Base-by-base conservation (phyloP, 192 early-diverging fungal genomes). In the Kickxella alabastrina region DNA sequence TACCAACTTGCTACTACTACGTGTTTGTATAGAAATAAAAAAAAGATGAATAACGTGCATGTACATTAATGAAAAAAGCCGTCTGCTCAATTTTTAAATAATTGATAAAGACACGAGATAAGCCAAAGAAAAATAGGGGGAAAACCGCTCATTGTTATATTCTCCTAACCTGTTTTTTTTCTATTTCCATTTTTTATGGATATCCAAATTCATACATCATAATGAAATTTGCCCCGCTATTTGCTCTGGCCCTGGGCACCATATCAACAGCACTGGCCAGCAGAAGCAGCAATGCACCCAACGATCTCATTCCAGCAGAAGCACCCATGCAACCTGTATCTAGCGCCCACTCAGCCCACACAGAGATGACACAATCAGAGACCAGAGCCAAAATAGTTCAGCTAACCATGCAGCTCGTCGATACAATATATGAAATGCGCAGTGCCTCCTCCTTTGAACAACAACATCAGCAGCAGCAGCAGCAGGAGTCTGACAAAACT, bases 341-440 rank as follows among this genome's bases (percentile, higher is more conserved):
- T 26, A 21, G 9, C 26, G 25, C 26, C 35, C 15, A 3, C 12
- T n/a, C n/a, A n/a, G n/a, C n/a, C n/a, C n/a, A n/a, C n/a, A n/a
- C 28, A 10, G 57, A 68, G 48, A 38, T 60, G 26, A 43, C 57
- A 3, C 68, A 57, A 8, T 26, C 54, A 10, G 62, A 73, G 12
- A 63, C 63, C 22, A 40, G 48, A 19, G 31, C 48, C 1, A 18
- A 35, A 1, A 59, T 55, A 4, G 45, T 44, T 2, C 47, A 66
- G 26, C 58, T 73, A 3, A 54, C 54, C 50, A 52, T 46, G 3
- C 37, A 54, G 22, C 50, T 73, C 31, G 42, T 73, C 13, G 70
- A 66, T 35, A 53, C 39, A 4, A 22, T 73, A 2, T 65, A 50
- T n/a, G 57, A 65, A 25, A 32, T 61, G 18, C 69, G 58, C 6